Evolutionary conservation across 352 stramenopile genomes (phyloP), one percentile per base, ranked within the genome.

Genomic region (Blastocystis sp.): DNA sequence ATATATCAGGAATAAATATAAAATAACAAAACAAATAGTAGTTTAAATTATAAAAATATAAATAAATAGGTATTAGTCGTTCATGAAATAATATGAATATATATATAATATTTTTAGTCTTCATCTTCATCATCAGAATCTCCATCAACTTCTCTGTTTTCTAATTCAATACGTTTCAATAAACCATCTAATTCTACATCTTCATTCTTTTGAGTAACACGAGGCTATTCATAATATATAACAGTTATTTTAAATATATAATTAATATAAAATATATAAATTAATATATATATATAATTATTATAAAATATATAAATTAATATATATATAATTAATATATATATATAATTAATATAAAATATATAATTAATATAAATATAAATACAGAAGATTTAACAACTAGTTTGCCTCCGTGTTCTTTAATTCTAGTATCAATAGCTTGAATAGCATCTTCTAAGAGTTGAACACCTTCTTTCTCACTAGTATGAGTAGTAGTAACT

Each of bases 201-300:
- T 73, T 98, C 91, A 72, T 94, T 93, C 68, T 93, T 59, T 21
- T 59, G 49, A 10, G 49, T 40, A n/a, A 59, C 49, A 33, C 49
- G 49, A 34, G 49, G 49, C 49, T 54, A 54, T 27, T 21, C 19
- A 9, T 39, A 37, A 34, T 49, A 13, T 10, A 34, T 13, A 10
- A 7, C 30, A 11, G 13, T 1, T 39, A 2, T 11, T 21, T 1
- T 39, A 16, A n/a, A 73, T 72, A 82, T 94, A 30, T 95, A 88
- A 25, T 90, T 88, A 84, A 95, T 96, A 10, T 88, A 85, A 66
- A 89, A 86, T 88, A 97, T 95, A 77, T 97, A 96, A 52, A 96
- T 80, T 57, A 86, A 70, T 69, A 88, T 76, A 23, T 72, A n/a
- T 24, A 40, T 55, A 4, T 31, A 59, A 13, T 32, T 16, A 16